A percentile compares a stretch with the other conserved stretches of the same genome.
Evolutionary conservation across 2,329 filamentous ascomycete species (phyloP).

Genomic region (Pseudopyricularia javanii): DNA sequence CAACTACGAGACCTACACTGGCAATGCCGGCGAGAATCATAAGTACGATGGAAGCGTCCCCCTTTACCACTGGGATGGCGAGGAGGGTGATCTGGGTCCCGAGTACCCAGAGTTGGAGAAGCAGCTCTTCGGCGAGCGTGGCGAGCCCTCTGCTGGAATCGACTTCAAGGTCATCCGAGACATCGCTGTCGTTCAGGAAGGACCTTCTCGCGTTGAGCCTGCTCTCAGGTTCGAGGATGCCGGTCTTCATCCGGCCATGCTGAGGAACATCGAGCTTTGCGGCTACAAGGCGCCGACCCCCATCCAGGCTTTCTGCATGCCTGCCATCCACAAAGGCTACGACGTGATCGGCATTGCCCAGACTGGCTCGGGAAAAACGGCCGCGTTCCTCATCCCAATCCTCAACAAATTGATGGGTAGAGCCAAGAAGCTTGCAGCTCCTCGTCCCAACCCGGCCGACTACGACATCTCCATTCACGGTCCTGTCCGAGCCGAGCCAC

Average conservation of each 20-base stretch:
- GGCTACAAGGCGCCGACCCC: conserved; percentile 67
- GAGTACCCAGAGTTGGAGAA: conserved; percentile 57
- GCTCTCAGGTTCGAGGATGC: conserved; percentile 56
- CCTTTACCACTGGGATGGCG: conserved; percentile 75
- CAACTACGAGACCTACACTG: conserved; percentile 30
- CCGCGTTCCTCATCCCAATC: conserved; percentile 80
- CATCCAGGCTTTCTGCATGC: conserved; percentile 77
- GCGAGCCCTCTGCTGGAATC: conserved; percentile 36
- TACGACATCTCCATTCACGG: conserved; percentile 35
- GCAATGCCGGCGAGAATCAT: conserved; percentile 7
- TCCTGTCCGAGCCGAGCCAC: conserved; percentile 63
- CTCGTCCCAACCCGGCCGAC: conserved; percentile 52
- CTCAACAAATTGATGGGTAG: conserved; percentile 92
- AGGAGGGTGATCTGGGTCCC: conserved; percentile 77
- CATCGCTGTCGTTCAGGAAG: conserved; percentile 46
- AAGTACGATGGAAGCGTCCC: conserved; percentile 42
- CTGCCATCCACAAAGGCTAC: conserved; percentile 61
- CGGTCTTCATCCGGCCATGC: conserved; percentile 74
- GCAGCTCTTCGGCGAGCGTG: conserved; percentile 56
- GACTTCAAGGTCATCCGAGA: conserved; percentile 48
- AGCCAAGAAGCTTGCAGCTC: conserved; percentile 72
- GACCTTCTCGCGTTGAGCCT: conserved; percentile 35
- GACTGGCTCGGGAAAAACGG: conserved; percentile 94
- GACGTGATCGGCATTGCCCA: conserved; percentile 87
- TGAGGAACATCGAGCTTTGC: conserved; percentile 62